phyloP scores from a whole-genome alignment of 257 asterid species.

The Mentha longifolia region DNA sequence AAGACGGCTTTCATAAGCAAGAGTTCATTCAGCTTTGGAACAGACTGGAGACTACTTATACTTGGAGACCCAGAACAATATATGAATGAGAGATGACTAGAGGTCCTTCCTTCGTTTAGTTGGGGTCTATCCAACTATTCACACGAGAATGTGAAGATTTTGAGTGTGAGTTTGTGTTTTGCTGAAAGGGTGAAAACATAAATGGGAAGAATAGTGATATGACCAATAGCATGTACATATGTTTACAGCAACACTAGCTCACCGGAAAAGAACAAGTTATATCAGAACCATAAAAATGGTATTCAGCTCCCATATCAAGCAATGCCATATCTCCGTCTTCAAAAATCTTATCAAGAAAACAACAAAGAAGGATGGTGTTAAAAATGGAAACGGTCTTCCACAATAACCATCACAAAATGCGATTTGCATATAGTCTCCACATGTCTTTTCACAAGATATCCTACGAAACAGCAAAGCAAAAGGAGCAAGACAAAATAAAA shows the following conservation, averaged over 20 bases:
- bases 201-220: conserved; percentile 16
- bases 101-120: neutral
- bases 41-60: conserved; percentile 12
- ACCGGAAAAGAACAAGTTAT: conserved; percentile 97
- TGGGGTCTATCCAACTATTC: neutral
- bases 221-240: conserved; percentile 2
- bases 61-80: conserved; percentile 9
- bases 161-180: neutral
- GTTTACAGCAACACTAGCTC: conserved; percentile 35
- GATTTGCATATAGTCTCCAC: neutral
- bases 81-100: conserved; percentile 14
- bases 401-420: neutral
- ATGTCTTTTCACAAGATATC: neutral
- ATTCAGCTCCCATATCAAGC: conserved; percentile 98
- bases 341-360: conserved; percentile 54
- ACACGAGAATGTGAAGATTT: neutral
- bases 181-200: conserved; percentile 10
- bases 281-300: conserved; percentile 95
- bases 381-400: conserved; percentile 1
- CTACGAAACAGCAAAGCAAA: neutral
- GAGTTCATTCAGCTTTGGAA: conserved; percentile 12
- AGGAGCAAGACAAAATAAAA: neutral
- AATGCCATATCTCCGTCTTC: conserved; percentile 94
- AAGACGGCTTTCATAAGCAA: conserved; percentile 28
- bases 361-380: conserved; percentile 14